Evolutionary conservation across 805 yeast genomes (phyloP), one percentile per base, ranked within the genome.

Genomic region (Spencermartinsiella europaea): DNA sequence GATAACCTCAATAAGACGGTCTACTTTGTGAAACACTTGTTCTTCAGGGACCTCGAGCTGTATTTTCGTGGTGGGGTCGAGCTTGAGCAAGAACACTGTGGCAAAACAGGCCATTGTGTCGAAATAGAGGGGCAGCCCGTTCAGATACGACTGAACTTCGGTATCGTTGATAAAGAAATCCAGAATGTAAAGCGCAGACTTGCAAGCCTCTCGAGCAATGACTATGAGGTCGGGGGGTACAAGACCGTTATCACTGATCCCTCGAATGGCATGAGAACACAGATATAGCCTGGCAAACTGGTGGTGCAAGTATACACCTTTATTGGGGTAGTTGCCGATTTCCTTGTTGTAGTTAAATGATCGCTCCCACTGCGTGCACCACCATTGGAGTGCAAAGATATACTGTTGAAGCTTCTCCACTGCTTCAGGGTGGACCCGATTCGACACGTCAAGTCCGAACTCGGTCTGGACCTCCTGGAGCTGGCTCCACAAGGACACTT

Each of bases 21-120:
- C 34, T 4, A 38, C 42, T 16, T 15, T n/a, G 16, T 38, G 31
- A 20, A 38, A 38, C 22, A 38, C 34, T 8, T 38, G 34, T 16
- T 7, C 19, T 8, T 21, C 33, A 8, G 42, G 22, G 8, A 38
- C 16, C 16, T 20, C 42, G 21, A 38, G 42, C 34, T 38, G 42
- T 4, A 12, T 21, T 7, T 27, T 12, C 8, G 22, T 38, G 22
- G 14, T 12, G 12, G n/a, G 33, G 7, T 17, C 34, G 19, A 38
- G 14, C 19, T 35, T 42, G 34, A 42, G 34, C 35, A 42, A 40
- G n/a, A 42, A 42, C 15, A 42, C 38, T 4, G 45, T 28, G 7
- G 45, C 45, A 34, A 42, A 42, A 15, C 39, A 34, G 4, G 38
- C 38, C 45, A 42, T 42, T 8, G 45, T 42, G 21, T 42, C 39